Base-by-base conservation (phyloP, 208 protist genomes). In the Leishmania tarentolae region DNA sequence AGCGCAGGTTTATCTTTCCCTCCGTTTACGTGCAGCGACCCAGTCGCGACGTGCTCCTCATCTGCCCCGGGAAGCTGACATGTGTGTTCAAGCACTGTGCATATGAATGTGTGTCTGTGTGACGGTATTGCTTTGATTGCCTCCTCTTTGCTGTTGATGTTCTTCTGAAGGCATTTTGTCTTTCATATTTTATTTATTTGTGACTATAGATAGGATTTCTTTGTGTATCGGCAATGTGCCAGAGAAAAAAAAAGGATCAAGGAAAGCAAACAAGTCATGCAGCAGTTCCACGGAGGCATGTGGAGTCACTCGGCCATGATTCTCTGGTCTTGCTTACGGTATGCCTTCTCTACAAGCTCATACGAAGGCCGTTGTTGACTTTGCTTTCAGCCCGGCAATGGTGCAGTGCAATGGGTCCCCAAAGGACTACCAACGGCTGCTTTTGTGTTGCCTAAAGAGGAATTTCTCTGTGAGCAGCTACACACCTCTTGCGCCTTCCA, bases 121-220 rank as follows among this genome's bases (percentile, higher is more conserved):
- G 42, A 52, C 37, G 50, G 28, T 73, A 73, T 73, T 52, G 42
- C 53, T 31, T 73, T 73, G 9, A n/a, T 71, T 71, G 40, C 19
- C 24, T 11, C n/a, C 4, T 31, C 44, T 50, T 73, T n/a, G n/a
- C 69, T 37, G 21, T 73, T 52, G 44, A 73, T 53, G 69, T 13
- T 73, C 46, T 31, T 15, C 44, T 24, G 37, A 52, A 44, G 40
- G 76, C 40, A 78, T 52, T 40, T 44, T 83, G 35, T 83, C 75
- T 72, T 78, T 31, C 35, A 53, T 74, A 78, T 77, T 83, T 68
- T 73, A 57, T 84, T 68, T 84, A 46, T 17, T 7, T 69, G 47
- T 31, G 66, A n/a, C 24, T 65, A 37, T 71, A 75, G 59, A 70
- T 82, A 75, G 50, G 42, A 73, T 78, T 77, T 59, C 3, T 79